Evolutionary conservation across 2,329 filamentous ascomycete genomes (phyloP).

Genomic region (Alternaria arborescens): DNA sequence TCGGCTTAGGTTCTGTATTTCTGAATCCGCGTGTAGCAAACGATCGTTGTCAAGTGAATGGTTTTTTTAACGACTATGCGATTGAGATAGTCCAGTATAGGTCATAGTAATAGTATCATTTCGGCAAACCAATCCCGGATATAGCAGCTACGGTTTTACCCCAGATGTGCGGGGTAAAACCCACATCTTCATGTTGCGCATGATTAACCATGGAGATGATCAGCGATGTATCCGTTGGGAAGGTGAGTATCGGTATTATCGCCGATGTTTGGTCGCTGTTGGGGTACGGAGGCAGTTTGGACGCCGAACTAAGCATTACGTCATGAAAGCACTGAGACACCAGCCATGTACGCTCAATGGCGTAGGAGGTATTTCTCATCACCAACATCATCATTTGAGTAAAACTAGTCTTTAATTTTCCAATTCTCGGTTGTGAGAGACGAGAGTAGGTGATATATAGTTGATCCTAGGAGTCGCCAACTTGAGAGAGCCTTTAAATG

Average conservation of each 20-base stretch:
- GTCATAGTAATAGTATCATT: not conserved
- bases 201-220: not conserved
- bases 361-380: slow-evolving; percentile 56
- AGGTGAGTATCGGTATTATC: slow-evolving; percentile 4
- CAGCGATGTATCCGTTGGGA: not conserved
- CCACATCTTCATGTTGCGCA: not conserved
- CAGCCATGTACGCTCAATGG: slow-evolving; percentile 47
- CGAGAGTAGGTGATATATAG: not conserved
- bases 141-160: slow-evolving; percentile 5
- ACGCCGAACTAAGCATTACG: slow-evolving; percentile 50
- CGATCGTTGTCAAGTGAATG: not conserved
- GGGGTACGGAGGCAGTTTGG: not conserved
- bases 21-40: not conserved
- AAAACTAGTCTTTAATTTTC: slow-evolving; percentile 74
- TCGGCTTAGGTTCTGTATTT: not conserved
- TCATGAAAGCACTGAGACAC: not conserved
- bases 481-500: too few relatives aligned
- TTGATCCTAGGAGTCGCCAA: too few relatives aligned
- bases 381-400: slow-evolving; percentile 77
- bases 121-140: not conserved
- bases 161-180: slow-evolving; percentile 8
- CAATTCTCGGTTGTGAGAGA: not conserved
- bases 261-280: not conserved
- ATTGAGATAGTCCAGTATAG: not conserved
- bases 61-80: not conserved